Evolutionary conservation across 2,329 filamentous ascomycete genomes (phyloP), one percentile per base, ranked within the genome.

Genomic region (Pyricularia pennisetigena): DNA sequence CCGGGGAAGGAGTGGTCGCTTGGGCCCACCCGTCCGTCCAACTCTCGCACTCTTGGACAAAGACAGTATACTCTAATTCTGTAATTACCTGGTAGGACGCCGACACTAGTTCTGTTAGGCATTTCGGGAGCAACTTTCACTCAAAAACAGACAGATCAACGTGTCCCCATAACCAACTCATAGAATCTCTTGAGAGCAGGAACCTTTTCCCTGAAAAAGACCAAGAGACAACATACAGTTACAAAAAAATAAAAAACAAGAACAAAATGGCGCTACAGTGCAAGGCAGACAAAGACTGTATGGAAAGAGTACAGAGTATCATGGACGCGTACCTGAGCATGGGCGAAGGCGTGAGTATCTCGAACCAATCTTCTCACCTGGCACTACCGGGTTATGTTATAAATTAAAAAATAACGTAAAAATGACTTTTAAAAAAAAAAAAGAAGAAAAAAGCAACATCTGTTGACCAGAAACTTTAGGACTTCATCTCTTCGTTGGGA

Each of bases 401-500:
- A 14, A 14, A 35, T n/a, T n/a, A 35, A 3, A 14, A 35, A 6
- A 6, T 14, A 35, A 32, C n/a, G n/a, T n/a, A n/a, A n/a, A n/a
- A n/a, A n/a, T n/a, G n/a, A n/a, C n/a, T n/a, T n/a, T n/a, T 9
- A 32, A 32, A 32, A 35, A 35, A 35, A 35, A 29, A 29, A 14
- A 49, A n/a, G 10, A 14, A 12, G 4, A 3, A 57, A 57, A 23
- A 54, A 57, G 57, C 1, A 61, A 4, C 57, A 10, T 1, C 12
- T 16, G 57, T 16, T 66, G 26, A 68, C 41, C 29, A 12, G 23
- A 20, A 65, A 28, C 14, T 24, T 41, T 24, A 73, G 71, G 71
- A 74, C 74, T 86, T 81, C 80, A 80, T 81, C 72, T 70, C 74
- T 57, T 68, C 72, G 14, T 77, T 86, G 66, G 68, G 80, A 66